A percentile compares a stretch with the other conserved stretches of the same genome.
Conservation (phyloP, 345 rosid species). For the Gossypium australe region DNA sequence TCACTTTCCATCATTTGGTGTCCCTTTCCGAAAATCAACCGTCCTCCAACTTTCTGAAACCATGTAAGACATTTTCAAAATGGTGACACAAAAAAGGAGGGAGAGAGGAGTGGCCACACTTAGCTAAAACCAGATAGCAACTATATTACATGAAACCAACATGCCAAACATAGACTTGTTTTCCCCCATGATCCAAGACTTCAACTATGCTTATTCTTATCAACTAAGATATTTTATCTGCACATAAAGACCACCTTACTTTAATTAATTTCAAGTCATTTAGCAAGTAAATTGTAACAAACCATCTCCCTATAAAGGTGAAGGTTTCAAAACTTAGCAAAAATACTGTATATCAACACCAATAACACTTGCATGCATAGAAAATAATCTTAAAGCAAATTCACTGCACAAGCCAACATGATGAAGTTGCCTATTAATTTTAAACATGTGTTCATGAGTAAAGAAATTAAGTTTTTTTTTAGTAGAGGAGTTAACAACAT, state of each 20-base stretch:
- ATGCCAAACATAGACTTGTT: neutral
- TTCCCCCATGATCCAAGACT: neutral
- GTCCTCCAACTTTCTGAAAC: constrained; percentile 53
- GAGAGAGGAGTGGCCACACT: neutral
- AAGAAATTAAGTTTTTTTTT: neutral
- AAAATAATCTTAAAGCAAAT: constrained; percentile 1
- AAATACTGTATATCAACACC: neutral
- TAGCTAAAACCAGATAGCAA: neutral
- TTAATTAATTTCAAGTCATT: neutral
- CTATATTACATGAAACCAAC: neutral
- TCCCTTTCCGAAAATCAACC: constrained; percentile 53
- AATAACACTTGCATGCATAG: neutral
- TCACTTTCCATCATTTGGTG: constrained; percentile 15
- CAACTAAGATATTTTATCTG: neutral
- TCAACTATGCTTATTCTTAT: neutral
- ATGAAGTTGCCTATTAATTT: neutral
- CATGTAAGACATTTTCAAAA: neutral
- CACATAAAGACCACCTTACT: neutral
- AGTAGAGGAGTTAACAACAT: neutral
- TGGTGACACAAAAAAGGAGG: neutral
- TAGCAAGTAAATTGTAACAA: neutral
- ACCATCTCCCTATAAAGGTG: neutral
- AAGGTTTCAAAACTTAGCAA: neutral
- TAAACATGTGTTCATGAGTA: neutral
- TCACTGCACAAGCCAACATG: neutral